A percentile compares a stretch with the other conserved stretches of the same genome.
These are phyloP conservation scores for Pythium phragmitis DNA, from an alignment of 352 stramenopile species.

Conservation along the genomic window DNA sequence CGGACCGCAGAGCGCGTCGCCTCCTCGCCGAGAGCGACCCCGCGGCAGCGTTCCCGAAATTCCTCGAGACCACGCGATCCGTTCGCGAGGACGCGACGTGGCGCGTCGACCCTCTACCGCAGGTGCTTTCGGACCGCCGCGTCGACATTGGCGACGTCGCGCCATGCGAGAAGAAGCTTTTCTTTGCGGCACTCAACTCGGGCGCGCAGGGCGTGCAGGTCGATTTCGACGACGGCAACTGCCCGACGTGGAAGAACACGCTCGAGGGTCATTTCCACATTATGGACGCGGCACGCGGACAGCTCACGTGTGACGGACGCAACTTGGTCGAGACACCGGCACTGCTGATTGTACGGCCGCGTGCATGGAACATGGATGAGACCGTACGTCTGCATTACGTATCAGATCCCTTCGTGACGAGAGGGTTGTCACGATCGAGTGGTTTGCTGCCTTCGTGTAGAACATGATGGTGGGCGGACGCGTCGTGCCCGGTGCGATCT, in stretches of 20 bases:
- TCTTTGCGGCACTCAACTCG: slow-evolving; percentile 93
- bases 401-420: too few relatives aligned
- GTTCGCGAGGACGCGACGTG: slow-evolving; percentile 67
- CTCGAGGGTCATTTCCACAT: slow-evolving; percentile 91
- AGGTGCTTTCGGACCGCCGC: slow-evolving; percentile 82
- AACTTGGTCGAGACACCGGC: slow-evolving; percentile 44
- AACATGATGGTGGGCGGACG: slow-evolving; percentile 91
- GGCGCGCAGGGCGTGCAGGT: slow-evolving; percentile 88
- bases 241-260: slow-evolving; percentile 92
- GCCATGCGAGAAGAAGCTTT: slow-evolving; percentile 86
- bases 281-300: slow-evolving; percentile 85
- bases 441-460: slow-evolving; percentile 17
- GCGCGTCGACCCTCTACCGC: slow-evolving; percentile 59
- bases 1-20: slow-evolving; percentile 46
- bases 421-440: not conserved
- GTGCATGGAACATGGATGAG: slow-evolving; percentile 96
- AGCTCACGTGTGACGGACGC: slow-evolving; percentile 29
- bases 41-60: slow-evolving; percentile 80
- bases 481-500: slow-evolving; percentile 86
- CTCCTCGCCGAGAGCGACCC: slow-evolving; percentile 51
- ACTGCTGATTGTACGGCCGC: slow-evolving; percentile 90
- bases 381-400: slow-evolving; percentile 37
- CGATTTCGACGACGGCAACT: slow-evolving; percentile 78
- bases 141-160: slow-evolving; percentile 94
- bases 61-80: slow-evolving; percentile 63